phyloP scores from a whole-genome alignment of 2,329 filamentous ascomycete genomes.

The Aspergillus texensis region DNA sequence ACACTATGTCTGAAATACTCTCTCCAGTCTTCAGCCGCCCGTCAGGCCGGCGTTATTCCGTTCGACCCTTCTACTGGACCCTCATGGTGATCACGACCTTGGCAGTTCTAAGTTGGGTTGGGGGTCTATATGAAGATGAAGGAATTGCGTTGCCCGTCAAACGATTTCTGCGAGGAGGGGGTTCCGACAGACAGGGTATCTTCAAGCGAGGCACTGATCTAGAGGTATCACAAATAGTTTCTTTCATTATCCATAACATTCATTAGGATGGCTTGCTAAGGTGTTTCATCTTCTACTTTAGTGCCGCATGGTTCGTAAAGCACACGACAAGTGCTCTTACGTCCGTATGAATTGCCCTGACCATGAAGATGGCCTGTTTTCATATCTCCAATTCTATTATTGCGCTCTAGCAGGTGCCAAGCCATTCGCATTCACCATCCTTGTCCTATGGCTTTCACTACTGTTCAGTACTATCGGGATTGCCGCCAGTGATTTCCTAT shows the following conservation, averaged over 20 bases:
- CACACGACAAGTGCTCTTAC: conserved; percentile 82
- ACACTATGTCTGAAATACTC: conserved; percentile 30
- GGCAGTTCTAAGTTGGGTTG: conserved; percentile 32
- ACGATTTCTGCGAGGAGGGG: background rate
- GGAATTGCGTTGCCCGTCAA: background rate
- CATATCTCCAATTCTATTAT: conserved; percentile 90
- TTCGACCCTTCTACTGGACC: conserved; percentile 50
- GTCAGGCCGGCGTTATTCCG: conserved; percentile 40
- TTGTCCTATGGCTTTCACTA: conserved; percentile 81
- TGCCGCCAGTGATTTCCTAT: conserved; percentile 97
- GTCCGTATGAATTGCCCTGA: conserved; percentile 79
- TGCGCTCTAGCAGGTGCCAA: conserved; percentile 71
- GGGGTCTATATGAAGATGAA: conserved; percentile 6
- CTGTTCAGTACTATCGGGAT: conserved; percentile 98
- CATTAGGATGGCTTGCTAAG: conserved; percentile 6
- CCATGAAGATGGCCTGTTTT: conserved; percentile 85
- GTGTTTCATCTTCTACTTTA: conserved; percentile 35
- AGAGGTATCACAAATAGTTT: conserved; percentile 27
- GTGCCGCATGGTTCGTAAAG: conserved; percentile 79
- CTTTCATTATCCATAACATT: background rate
- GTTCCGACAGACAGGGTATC: conserved; percentile 8
- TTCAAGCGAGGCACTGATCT: conserved; percentile 25
- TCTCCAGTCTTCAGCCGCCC: conserved; percentile 24
- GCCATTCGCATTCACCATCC: conserved; percentile 74
- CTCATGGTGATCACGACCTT: conserved; percentile 42